phyloP scores from a whole-genome alignment of 2,329 filamentous ascomycete genomes.

The Verticillium klebahnii region DNA sequence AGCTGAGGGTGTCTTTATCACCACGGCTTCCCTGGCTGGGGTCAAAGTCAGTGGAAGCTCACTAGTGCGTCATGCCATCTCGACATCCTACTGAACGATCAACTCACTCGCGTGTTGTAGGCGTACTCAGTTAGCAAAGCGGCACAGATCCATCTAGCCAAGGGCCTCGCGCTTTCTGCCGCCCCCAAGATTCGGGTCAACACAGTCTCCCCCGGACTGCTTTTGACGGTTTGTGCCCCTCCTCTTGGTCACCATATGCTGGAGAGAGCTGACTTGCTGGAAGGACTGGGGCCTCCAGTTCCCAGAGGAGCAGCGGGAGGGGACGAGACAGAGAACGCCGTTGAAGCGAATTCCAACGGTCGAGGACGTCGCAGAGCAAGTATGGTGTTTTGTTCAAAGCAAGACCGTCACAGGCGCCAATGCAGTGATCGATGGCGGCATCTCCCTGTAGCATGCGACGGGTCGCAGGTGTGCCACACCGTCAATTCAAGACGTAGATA shows the following conservation, averaged over 20 bases:
- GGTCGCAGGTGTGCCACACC: not conserved
- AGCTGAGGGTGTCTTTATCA: slow-evolving; percentile 53
- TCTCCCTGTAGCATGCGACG: slow-evolving; percentile 3
- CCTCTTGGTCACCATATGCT: not conserved
- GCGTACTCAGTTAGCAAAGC: slow-evolving; percentile 76
- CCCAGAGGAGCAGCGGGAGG: slow-evolving; percentile 50
- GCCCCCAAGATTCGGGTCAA: slow-evolving; percentile 56
- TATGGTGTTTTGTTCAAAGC: slow-evolving; percentile 42
- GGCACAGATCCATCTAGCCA: slow-evolving; percentile 59
- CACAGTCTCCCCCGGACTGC: slow-evolving; percentile 48
- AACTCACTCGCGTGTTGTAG: slow-evolving; percentile 24
- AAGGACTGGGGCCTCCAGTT: slow-evolving; percentile 31
- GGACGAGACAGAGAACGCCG: slow-evolving; percentile 47
- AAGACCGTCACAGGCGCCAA: slow-evolving; percentile 49
- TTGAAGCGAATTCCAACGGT: slow-evolving; percentile 55
- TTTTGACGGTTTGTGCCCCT: slow-evolving; percentile 35
- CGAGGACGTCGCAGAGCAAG: slow-evolving; percentile 49
- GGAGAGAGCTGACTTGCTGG: not conserved
- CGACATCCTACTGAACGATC: not conserved
- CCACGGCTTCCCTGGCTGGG: slow-evolving; percentile 60
- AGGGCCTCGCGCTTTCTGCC: slow-evolving; percentile 46
- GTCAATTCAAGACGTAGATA: too few species aligned
- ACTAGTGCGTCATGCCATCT: slow-evolving; percentile 31
- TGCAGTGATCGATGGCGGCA: slow-evolving; percentile 38
- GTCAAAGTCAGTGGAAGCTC: slow-evolving; percentile 60